These are phyloP conservation scores for Trichomonas vaginalis DNA, from an alignment of 208 protist genomes.

Conservation along the genomic window DNA sequence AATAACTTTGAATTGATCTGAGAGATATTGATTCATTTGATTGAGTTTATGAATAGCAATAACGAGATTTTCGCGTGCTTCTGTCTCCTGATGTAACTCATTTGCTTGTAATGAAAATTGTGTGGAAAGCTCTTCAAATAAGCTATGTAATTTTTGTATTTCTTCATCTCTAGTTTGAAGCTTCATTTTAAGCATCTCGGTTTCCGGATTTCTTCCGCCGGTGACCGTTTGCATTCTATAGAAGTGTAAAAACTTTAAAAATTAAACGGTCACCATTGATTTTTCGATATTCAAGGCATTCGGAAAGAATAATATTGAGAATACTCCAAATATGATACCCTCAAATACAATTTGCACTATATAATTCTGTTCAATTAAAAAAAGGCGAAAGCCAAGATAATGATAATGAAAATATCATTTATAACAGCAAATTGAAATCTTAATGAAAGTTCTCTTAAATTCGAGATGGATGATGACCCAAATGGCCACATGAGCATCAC, in stretches of 20 bases:
- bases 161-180: not conserved
- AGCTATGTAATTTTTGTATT: not conserved
- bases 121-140: not conserved
- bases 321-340: too few species aligned
- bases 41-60: not conserved
- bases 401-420: too few species aligned
- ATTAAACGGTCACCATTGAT: not conserved
- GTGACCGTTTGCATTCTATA: not conserved
- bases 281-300: too few species aligned
- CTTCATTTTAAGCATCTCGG: not conserved
- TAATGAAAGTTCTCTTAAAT: too few species aligned
- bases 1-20: not conserved
- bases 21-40: not conserved
- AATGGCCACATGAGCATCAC: too few species aligned
- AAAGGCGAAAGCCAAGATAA: too few species aligned
- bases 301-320: too few species aligned
- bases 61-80: not conserved
- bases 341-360: too few species aligned
- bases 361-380: too few species aligned
- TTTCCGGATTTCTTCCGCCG: not conserved
- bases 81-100: not conserved
- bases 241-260: not conserved
- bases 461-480: too few species aligned
- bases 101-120: not conserved
- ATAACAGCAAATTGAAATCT: too few species aligned